Base-by-base conservation (phyloP, 2,329 filamentous ascomycete genomes). In the Lasiodiplodia sp. region DNA sequence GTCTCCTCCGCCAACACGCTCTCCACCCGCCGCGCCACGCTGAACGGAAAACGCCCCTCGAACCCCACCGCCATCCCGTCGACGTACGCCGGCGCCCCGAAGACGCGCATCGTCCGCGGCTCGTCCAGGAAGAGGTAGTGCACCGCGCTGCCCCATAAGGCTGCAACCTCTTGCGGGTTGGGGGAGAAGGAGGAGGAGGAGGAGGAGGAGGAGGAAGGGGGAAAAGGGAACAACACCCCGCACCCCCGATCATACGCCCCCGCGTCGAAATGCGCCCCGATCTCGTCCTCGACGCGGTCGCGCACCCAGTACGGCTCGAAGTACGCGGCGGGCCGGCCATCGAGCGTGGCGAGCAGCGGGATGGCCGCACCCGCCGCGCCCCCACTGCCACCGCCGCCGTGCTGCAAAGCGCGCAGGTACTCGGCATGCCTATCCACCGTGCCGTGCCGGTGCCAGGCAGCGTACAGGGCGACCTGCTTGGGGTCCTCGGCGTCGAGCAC, bases 301-400 rank as follows among this genome's bases (percentile, higher is more conserved):
- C 88, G 89, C 47, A 88, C 89, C 91, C 91, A 94, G 78, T 94
- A 94, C 1, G 93, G 83, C 77, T 95, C 92, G 75, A 92, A 94
- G 77, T 94, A 94, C 0, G 91, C 89, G 76, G 94, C 94, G 58
- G 83, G 86, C 1, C 84, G 85, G 37, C 91, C 90, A 68, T 94
- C 87, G 75, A 93, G 94, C 31, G 86, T 85, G 6, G 88, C 92
- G 69, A 94, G 82, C 56, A 94, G 82, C 25, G 89, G 87, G 64
- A 93, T 81, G 70, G 90, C 28, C 1, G 28, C 28, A 0, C 25
- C 25, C 25, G 3, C 25, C 5, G 28, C 5, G 5, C 28, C 28
- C 28, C 4, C 28, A 28, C 5, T 1, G 6, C 25, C 87, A 78
- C 94, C 91, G 28, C 90, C 87, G 76, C 94, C 91, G 57, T 87